Evolutionary conservation across 257 asterid species (phyloP).

Genomic region (Voacanga thouarsii): DNA sequence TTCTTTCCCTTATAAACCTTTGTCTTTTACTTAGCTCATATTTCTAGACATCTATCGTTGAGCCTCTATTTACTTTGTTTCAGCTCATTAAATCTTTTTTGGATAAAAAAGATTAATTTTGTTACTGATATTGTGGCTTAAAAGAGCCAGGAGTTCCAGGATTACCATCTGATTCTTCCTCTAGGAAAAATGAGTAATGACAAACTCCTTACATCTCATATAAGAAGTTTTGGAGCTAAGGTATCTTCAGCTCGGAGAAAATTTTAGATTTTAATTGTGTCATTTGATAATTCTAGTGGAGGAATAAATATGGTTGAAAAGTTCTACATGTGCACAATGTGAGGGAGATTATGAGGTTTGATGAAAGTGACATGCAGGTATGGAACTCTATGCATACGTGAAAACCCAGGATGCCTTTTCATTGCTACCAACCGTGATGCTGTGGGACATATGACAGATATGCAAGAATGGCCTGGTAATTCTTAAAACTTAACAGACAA

Average conservation of each 20-base stretch:
- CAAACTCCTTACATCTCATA: neutral
- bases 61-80: neutral
- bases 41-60: neutral
- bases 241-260: neutral
- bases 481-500: neutral
- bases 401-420: constrained; percentile 93
- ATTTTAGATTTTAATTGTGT: neutral
- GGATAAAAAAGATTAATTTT: neutral
- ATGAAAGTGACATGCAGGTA: constrained; percentile 42
- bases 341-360: neutral
- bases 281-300: neutral
- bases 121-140: neutral
- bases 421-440: constrained; percentile 90
- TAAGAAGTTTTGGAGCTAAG: neutral
- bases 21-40: neutral
- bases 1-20: neutral
- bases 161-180: neutral
- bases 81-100: neutral
- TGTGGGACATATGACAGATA: constrained; percentile 76
- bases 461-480: constrained; percentile 92
- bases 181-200: neutral
- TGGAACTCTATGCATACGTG: constrained; percentile 91
- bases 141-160: neutral
- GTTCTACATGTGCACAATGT: too few species aligned
- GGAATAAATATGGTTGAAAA: neutral